Base-by-base conservation (phyloP, 768 basidiomycete genomes). In the Xerocomellus intermedius region DNA sequence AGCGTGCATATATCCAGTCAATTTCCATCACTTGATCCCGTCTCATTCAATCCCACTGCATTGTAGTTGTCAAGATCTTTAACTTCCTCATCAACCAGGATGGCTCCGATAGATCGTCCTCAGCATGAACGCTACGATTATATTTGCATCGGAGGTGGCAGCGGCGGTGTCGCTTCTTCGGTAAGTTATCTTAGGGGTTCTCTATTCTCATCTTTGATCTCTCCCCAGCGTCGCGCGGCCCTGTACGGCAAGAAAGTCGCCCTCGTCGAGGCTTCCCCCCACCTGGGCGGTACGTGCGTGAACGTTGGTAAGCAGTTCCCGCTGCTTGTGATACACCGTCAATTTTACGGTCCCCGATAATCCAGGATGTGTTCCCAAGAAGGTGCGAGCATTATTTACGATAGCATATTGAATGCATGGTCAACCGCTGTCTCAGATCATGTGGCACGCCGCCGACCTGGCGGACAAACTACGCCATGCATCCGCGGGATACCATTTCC, bases 401-500 rank as follows among this genome's bases (percentile, higher is more conserved):
- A 55, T 30, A 10, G 4, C 47, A 32, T 37, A 6, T 42, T 28
- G 22, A 52, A 41, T 37, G 1, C 14, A 35, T 43, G 10, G 21
- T 32, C 38, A 49, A 58, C 22, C 42, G 4, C 8, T 32, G 55
- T 50, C 54, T 14, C 28, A 96, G 92, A 86, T 99, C 52, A 98
- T 98, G 96, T 99, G 96, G 96, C 89, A 94, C 59, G 92, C 93
- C 38, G 90, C 91, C 26, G 92, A 95, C 73, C 75, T 93, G 53
- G 86, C 88, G 30, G 95, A 98, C 66, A 91, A 87, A 70, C 73
- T 98, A 33, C 77, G 79, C 26, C 82, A 90, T 61, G 91, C 94
- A 54, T 78, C 81, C 16, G 69, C 79, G n/a, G 85, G 82, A 17
- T 92, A 89, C 72, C 81, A 86, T 48, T 87, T 90, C 65, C 79